A percentile compares a stretch with the other conserved stretches of the same genome.
These are phyloP conservation scores for Suillus occidentalis DNA, from an alignment of 768 basidiomycete species.

Conservation along the genomic window DNA sequence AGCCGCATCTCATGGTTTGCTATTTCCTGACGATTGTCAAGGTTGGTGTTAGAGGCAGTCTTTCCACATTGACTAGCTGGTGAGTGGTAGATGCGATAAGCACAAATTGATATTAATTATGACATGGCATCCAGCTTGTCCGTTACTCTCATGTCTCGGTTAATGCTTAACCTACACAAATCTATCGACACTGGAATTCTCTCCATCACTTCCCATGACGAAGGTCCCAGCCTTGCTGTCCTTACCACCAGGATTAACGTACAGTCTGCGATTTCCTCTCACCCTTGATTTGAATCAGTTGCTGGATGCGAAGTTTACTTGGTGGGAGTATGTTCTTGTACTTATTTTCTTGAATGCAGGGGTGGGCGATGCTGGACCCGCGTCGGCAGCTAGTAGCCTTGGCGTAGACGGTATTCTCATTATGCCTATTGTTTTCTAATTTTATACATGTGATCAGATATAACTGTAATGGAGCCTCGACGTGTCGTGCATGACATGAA, in stretches of 20 bases:
- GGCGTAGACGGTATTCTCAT: neutral
- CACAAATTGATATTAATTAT: neutral
- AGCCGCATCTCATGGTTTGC: neutral
- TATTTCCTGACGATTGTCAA: neutral
- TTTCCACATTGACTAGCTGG: slow-evolving; percentile 53
- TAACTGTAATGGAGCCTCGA: neutral
- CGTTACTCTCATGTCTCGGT: slow-evolving; percentile 52
- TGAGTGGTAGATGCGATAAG: slow-evolving; percentile 20
- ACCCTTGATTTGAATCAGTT: neutral
- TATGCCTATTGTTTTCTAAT: neutral
- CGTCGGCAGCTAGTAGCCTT: neutral
- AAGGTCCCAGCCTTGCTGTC: slow-evolving; percentile 41
- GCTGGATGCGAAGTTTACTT: neutral
- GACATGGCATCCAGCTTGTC: slow-evolving; percentile 37
- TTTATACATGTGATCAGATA: neutral
- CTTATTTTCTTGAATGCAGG: neutral
- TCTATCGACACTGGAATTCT: slow-evolving; percentile 23
- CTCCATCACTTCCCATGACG: slow-evolving; percentile 26
- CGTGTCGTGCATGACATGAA: too few relatives aligned
- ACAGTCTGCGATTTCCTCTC: neutral
- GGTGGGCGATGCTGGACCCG: neutral
- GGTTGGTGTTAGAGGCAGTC: slow-evolving; percentile 35
- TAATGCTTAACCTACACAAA: slow-evolving; percentile 56
- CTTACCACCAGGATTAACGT: neutral
- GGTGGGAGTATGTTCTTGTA: neutral